Conservation (phyloP, 2,329 filamentous ascomycete species). For the Decorospora gaudefroyi region DNA sequence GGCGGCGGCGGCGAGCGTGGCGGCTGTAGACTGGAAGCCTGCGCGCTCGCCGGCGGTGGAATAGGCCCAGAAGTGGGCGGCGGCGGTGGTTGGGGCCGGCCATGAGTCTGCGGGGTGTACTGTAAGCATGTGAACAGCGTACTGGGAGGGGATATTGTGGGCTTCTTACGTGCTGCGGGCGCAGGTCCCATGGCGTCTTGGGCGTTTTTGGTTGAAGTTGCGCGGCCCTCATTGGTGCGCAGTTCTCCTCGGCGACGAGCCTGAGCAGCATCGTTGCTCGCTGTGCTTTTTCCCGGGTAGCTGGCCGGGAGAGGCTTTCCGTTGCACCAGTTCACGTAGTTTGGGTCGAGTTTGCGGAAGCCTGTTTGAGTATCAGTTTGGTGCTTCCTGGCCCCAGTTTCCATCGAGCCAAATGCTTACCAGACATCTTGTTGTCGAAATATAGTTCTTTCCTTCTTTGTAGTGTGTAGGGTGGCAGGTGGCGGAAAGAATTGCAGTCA, state of each 20-base stretch:
- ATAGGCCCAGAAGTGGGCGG: neutral
- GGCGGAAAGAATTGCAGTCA: neutral
- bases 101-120: too few species aligned
- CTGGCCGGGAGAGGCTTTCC: too few species aligned
- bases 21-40: neutral
- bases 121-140: too few species aligned
- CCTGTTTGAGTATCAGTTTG: neutral
- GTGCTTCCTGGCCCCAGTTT: neutral
- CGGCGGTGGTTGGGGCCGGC: neutral
- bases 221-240: too few species aligned
- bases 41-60: neutral
- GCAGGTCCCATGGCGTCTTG: too few species aligned
- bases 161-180: too few species aligned
- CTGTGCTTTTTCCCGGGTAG: too few species aligned
- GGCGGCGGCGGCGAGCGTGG: neutral
- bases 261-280: too few species aligned
- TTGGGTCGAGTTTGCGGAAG: too few species aligned
- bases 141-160: neutral
- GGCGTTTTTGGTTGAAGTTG: too few species aligned
- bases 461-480: neutral
- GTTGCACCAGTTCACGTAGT: too few species aligned
- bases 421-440: neutral
- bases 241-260: too few species aligned
- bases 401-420: neutral
- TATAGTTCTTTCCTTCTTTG: neutral